Base-by-base conservation (phyloP, 768 basidiomycete genomes). In the Mycena metata region DNA sequence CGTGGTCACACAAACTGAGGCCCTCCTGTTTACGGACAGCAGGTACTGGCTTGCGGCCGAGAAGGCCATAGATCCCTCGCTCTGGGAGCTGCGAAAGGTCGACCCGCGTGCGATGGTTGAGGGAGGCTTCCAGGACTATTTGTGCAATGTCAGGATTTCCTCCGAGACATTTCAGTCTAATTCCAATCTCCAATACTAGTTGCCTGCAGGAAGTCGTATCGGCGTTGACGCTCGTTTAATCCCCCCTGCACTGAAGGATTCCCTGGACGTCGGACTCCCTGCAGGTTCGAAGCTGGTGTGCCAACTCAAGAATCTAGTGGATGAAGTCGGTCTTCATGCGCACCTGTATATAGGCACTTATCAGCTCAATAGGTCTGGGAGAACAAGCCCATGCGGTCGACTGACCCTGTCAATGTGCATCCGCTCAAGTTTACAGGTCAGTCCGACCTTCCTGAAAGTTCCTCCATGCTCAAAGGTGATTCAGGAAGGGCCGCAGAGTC, bases 201-300 rank as follows among this genome's bases (percentile, higher is more conserved):
- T 72, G 39, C 70, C 70, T 0, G 70, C 70, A 24, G 70, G 70
- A 11, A 69, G 63, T 51, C 81, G 82, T 64, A 82, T 91, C 47
- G 90, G 89, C 13, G 81, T 90, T 50, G 90, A 91, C 75, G 83
- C 89, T 1, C 83, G 87, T 30, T 83, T 89, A 79, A 75, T 90
- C 66, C 81, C 87, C 2, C 82, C 84, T 61, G 80, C 83, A 58
- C 80, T 82, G 47, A 85, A 84, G 11, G 74, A 80, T 17, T 73
- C 74, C 23, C 78, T 90, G 10, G 79, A 81, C 55, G 47, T 76
- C 24, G 77, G 77, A 41, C 79, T 89, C 7, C 79, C 78, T 35
- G 49, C 78, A 43, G 76, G 72, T 30, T 82, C 86, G 42, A 83
- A 84, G 73, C 78, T 91, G 51, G 80, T 84, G 36, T 88, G 85